Evolutionary conservation across 495 filamentous ascomycete genomes (phyloP), one percentile per base, ranked within the genome.

Genomic region (Daldinia caldariorum): DNA sequence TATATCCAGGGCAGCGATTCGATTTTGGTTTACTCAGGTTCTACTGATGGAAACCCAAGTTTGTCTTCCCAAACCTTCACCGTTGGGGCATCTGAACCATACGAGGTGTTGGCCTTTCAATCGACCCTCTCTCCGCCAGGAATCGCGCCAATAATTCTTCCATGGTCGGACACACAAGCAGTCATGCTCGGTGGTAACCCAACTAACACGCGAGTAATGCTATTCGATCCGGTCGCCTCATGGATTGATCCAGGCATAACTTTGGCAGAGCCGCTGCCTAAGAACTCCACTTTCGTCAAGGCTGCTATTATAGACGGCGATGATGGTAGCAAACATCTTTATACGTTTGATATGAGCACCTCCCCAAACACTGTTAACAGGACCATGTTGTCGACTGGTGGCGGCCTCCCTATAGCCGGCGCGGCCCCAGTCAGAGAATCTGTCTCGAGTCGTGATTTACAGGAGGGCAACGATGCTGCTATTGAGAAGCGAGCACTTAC

Each of bases 11-110:
- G 83, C 45, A 88, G 88, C 14, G 84, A 89, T 50, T 85, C 88
- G 13, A 91, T 98, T 57, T 81, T 97, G 41, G 80, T 97, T 10
- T 99, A 95, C 77, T 92, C 88, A 22, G 95, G 95, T 38, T 86
- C 83, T 10, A 89, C 88, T 67, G 83, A 88, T 74, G 87, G 86
- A 55, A 73, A 77, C 16, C 74, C 77, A 6, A 63, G 71, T 12
- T 79, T 86, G 0, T 92, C 91, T 3, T 87, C 91, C 26, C 84
- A 92, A 64, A 97, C 94, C 7, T 97, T 92, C 66, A 79, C 89
- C 20, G 88, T 98, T 39, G 81, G 84, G 3, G 89, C 91, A 0
- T 75, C 76, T 16, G 72, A 82, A 12, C 90, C 92, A 0, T 89
- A 90, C 74, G 73, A 67, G 6, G 82, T 94, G 4, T 63, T 79